Conservation (phyloP, 257 asterid species). For the Petunia secreta region DNA sequence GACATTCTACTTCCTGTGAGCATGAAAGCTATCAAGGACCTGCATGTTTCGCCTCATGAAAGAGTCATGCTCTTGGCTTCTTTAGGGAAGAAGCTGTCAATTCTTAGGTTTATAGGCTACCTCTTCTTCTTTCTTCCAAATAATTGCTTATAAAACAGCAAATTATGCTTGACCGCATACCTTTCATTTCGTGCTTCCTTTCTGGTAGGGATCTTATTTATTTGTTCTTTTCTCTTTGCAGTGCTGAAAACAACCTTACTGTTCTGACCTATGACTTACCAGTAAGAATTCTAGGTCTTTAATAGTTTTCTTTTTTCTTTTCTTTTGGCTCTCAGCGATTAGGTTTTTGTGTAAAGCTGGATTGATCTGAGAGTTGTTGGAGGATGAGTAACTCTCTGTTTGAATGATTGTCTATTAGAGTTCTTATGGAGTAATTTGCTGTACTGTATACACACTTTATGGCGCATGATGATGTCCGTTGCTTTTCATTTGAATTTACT, state of each 20-base stretch:
- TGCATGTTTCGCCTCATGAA: slow-evolving; percentile 71
- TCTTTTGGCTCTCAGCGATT: not conserved
- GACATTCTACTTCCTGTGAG: slow-evolving; percentile 63
- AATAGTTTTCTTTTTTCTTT: not conserved
- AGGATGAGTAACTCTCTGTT: not conserved
- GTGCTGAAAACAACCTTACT: slow-evolving; percentile 81
- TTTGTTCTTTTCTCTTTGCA: slow-evolving; percentile 41
- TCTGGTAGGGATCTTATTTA: slow-evolving; percentile 32
- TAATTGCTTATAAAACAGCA: not conserved
- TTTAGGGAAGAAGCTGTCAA: slow-evolving; percentile 74
- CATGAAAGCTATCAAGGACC: slow-evolving; percentile 76
- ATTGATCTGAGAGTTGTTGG: slow-evolving; percentile 11
- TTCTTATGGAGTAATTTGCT: slow-evolving; percentile 2
- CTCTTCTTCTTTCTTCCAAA: slow-evolving; percentile 18
- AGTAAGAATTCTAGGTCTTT: slow-evolving; percentile 53
- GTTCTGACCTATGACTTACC: slow-evolving; percentile 75
- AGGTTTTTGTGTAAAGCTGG: not conserved
- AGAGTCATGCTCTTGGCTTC: slow-evolving; percentile 84
- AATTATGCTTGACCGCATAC: not conserved
- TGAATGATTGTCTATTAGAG: not conserved
- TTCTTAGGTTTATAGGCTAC: slow-evolving; percentile 61
- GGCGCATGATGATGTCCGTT: not conserved
- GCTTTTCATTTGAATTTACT: not conserved
- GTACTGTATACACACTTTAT: not conserved
- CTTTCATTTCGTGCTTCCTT: slow-evolving; percentile 25